Base-by-base conservation (phyloP, 305 asterid species). In the Solanum hybrid region DNA sequence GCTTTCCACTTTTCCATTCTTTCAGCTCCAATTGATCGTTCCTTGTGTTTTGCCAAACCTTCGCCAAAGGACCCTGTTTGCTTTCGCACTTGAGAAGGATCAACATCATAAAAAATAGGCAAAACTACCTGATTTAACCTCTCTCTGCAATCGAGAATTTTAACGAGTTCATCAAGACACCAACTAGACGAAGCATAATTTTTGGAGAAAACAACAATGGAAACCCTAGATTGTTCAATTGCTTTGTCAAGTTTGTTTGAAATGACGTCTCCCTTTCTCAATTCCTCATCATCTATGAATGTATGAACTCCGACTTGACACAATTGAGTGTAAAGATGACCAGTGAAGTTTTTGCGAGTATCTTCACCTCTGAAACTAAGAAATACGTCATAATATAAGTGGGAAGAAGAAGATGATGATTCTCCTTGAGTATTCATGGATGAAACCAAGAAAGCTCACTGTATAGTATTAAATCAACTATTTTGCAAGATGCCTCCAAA, bases 21-120 rank as follows among this genome's bases (percentile, higher is more conserved):
- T 19, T 78, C 4, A 78, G 1, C 60, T 0, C 60, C 51, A 11
- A 40, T 0, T 0, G 0, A 40, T 40, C 1, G 51, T 11, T 40
- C 51, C 51, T 40, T 40, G 51, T 11, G 2, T 40, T 40, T 40
- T 11, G 14, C 51, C 51, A 40, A 40, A 40, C 2, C 5, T 40
- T 40, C 15, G 0, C 5, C 51, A 3, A 11, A 40, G 4, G 2
- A 40, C 0, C 15, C 51, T 0, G 15, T 40, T 40, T 40, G 51
- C 51, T 4, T 40, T 11, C 5, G 15, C 15, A 40, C 51, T 11
- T 40, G 51, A 40, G 51, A 0, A 40, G 51, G 51, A 40, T 40
- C 15, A 40, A 40, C 2, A 11, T 40, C 51, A 40, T 40, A 40
- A 2, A 40, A 40, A 11, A 40, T 40, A 11, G 51, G 51, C 15